Evolutionary conservation across 2,329 filamentous ascomycete species (phyloP), one percentile per base, ranked within the genome.

Genomic region (Diaporthe sp.): DNA sequence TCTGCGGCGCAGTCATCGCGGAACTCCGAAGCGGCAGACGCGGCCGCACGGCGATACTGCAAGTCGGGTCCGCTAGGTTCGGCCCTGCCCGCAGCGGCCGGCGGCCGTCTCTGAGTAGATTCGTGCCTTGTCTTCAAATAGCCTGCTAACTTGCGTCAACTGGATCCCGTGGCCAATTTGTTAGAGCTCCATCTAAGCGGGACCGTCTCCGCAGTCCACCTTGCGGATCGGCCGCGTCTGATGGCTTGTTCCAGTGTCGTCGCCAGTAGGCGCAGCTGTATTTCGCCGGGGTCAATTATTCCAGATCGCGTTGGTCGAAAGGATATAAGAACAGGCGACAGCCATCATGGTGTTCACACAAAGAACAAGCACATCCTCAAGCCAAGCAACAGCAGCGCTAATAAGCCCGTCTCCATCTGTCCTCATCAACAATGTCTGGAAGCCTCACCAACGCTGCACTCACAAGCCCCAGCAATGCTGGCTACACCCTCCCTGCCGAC

Each of bases 401-500:
- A n/a, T 15, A 31, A n/a, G 28, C 12, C 37, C 17, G 10, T 46
- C 53, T 25, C 28, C 12, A 61, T 31, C 61, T 39, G n/a, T 17
- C 51, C 34, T n/a, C 2, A 31, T 22, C 19, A 17, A 34, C 6
- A 22, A 62, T 6, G 9, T 46, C 13, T n/a, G 25, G n/a, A 15
- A 34, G 12, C 6, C 42, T 61, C 17, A 5, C 57, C n/a, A 53
- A 49, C 17, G 42, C 44, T 25, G 15, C 51, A 13, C 2, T 5
- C 34, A 28, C 57, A 2, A n/a, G 22, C 12, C 0, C 19, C 19
- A 37, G 51, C 22, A 67, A 51, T 13, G 42, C 49, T 15, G 37
- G 42, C 31, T 76, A 76, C 73, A 46, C 75, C n/a, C 79, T 84
- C 17, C 83, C 82, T 4, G n/a, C 73, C 76, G 86, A 83, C 70